Conservation (phyloP, 2,329 filamentous ascomycete species). For the Ciborinia camelliae region DNA sequence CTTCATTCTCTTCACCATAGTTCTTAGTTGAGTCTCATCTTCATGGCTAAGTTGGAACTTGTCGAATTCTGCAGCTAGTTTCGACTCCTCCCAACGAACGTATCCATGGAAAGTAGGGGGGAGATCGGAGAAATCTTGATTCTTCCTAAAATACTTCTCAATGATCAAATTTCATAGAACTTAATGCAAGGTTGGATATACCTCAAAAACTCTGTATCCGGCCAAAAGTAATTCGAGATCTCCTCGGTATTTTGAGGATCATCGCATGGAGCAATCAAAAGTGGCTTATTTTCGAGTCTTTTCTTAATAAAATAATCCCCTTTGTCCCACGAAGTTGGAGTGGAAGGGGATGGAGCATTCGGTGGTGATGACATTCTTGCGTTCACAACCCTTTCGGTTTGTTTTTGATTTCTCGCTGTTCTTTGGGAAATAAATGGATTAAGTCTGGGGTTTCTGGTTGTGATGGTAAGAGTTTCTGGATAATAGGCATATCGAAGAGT, state of each 20-base stretch:
- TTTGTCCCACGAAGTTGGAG: not conserved
- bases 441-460: not conserved
- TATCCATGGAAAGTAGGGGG: too few species aligned
- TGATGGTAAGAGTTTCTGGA: not conserved
- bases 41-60: not conserved
- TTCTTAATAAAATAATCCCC: too few species aligned
- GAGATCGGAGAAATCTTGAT: too few species aligned
- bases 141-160: not conserved
- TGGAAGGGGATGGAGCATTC: not conserved
- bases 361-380: not conserved
- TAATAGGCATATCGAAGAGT: too few species aligned
- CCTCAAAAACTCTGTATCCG: not conserved
- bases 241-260: not conserved
- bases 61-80: not conserved
- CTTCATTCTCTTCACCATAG: not conserved
- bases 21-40: not conserved
- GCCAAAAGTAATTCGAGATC: not conserved
- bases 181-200: not conserved
- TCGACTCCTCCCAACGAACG: not conserved
- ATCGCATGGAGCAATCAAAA: not conserved
- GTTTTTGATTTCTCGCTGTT: not conserved
- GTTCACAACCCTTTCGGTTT: not conserved
- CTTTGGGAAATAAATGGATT: not conserved
- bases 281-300: too few species aligned
- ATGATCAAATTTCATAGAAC: not conserved